These are phyloP conservation scores for Podospora bellae-mahoneyi DNA, from an alignment of 495 filamentous ascomycete genomes.

Conservation along the genomic window DNA sequence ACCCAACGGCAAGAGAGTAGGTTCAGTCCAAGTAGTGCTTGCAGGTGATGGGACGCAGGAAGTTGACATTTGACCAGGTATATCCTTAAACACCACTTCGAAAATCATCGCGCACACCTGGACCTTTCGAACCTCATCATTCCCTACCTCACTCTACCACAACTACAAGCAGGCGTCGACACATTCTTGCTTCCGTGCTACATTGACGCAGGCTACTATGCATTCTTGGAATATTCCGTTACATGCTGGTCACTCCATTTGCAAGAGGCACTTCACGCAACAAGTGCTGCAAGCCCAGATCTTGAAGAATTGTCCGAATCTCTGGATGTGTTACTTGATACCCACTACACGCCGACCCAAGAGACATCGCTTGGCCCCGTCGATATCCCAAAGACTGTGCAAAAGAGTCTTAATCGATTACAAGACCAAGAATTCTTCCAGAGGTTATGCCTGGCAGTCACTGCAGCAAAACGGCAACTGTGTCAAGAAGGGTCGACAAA, in stretches of 20 bases:
- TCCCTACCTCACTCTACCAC: not conserved
- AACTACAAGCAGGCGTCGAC: not conserved
- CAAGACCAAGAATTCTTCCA: not conserved
- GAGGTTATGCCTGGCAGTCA: not conserved
- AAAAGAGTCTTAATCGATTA: not conserved
- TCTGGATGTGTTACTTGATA: not conserved
- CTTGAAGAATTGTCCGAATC: not conserved
- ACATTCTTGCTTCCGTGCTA: not conserved
- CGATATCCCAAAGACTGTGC: not conserved
- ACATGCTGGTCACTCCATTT: conserved; percentile 6
- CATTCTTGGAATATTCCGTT: conserved; percentile 1
- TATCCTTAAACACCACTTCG: not conserved
- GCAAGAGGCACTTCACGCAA: not conserved
- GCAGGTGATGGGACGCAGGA: not conserved
- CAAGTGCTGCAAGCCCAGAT: not conserved
- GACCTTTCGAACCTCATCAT: not conserved
- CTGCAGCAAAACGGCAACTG: not conserved
- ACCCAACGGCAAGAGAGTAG: not conserved
- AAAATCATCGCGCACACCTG: not conserved
- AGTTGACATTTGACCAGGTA: not conserved
- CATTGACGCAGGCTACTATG: not conserved
- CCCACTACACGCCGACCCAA: not conserved
- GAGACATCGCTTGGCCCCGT: not conserved
- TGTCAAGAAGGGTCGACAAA: not conserved
- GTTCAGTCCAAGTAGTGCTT: not conserved